phyloP scores from a whole-genome alignment of 2,329 filamentous ascomycete genomes.

The Trichoderma cornu-damae region DNA sequence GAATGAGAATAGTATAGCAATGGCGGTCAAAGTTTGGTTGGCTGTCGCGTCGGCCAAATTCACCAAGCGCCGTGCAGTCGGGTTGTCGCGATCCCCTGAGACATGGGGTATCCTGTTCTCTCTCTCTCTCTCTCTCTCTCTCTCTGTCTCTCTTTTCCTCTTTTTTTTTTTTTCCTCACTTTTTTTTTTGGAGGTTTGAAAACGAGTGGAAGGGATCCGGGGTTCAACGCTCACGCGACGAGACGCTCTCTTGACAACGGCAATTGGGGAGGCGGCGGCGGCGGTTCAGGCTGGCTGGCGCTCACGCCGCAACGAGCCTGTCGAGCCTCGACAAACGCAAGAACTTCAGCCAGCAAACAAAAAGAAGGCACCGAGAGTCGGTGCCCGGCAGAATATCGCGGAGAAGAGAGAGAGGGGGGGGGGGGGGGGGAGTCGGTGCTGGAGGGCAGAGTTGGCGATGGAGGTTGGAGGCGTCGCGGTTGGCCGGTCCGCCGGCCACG shows the following conservation, averaged over 20 bases:
- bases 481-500: not conserved
- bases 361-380: not conserved
- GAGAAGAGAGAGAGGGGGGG: constrained; percentile 11
- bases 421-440: constrained; percentile 12
- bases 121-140: too few species aligned
- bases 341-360: not conserved
- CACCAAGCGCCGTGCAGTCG: constrained; percentile 14
- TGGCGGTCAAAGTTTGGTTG: constrained; percentile 6
- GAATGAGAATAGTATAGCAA: not conserved
- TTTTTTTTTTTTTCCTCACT: not conserved
- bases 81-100: constrained; percentile 16
- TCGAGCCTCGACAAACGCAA: not conserved
- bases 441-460: constrained; percentile 14
- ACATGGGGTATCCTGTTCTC: constrained; percentile 12
- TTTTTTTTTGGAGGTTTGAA: not conserved
- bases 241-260: constrained; percentile 10
- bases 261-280: too few species aligned
- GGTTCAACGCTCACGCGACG: constrained; percentile 4
- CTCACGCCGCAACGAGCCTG: constrained; percentile 10
- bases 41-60: constrained; percentile 1
- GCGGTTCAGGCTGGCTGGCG: constrained; percentile 11
- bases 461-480: constrained; percentile 8
- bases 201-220: constrained; percentile 15
- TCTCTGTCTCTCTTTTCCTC: not conserved
- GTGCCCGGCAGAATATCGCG: not conserved